A percentile compares a stretch with the other conserved stretches of the same genome.
These are phyloP conservation scores for Periconia digitata DNA, from an alignment of 2,329 filamentous ascomycete species.

Conservation along the genomic window DNA sequence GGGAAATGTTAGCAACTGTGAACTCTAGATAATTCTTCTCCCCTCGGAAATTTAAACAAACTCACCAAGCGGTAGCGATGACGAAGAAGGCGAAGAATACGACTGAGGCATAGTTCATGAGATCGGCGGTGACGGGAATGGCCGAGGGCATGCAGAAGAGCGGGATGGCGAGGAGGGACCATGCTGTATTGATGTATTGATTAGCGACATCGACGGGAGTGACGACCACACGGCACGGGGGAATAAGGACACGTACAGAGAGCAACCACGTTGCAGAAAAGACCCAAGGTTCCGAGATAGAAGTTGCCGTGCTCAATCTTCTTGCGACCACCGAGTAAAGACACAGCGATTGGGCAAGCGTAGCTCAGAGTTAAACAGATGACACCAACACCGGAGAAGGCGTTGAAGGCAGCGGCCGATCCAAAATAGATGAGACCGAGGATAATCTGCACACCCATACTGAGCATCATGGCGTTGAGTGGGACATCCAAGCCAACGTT, in stretches of 20 bases:
- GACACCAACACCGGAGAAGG: conserved; percentile 70
- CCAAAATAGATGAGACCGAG: conserved; percentile 71
- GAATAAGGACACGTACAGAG: conserved; percentile 54
- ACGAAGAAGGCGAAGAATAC: conserved; percentile 69
- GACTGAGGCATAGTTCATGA: conserved; percentile 74
- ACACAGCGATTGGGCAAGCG: conserved; percentile 66
- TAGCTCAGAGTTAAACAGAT: conserved; percentile 71
- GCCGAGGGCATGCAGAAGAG: conserved; percentile 73
- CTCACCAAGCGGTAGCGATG: conserved; percentile 61
- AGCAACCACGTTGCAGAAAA: conserved; percentile 65
- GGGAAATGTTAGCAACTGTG: background rate
- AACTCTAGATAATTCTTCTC: no score
- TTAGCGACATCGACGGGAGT: no score
- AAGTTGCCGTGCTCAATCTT: conserved; percentile 61
- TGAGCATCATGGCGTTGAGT: conserved; percentile 72
- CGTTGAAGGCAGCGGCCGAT: conserved; percentile 69
- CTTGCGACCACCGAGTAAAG: conserved; percentile 61
- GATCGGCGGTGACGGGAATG: conserved; percentile 60
- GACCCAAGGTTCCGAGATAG: conserved; percentile 63
- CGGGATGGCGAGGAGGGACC: conserved; percentile 69
- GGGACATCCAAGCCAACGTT: conserved; percentile 65
- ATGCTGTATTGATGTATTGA: conserved; percentile 40
- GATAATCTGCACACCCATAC: conserved; percentile 64
- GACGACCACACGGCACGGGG: conserved; percentile 7
- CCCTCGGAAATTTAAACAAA: no score